phyloP scores from a whole-genome alignment of 805 yeast genomes.

The Teunomyces pallodes region DNA sequence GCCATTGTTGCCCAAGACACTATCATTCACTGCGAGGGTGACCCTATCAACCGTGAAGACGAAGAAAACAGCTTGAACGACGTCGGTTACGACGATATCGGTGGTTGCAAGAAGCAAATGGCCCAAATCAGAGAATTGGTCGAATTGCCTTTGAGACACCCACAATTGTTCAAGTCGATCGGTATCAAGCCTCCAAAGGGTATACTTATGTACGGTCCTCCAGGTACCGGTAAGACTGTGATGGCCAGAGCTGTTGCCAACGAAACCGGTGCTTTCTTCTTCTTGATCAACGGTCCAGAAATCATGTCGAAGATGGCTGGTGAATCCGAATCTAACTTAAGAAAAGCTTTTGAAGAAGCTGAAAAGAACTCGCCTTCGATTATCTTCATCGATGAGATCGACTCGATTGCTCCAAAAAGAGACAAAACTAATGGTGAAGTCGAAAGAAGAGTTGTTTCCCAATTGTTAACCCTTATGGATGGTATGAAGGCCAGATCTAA shows the following conservation, averaged over 20 bases:
- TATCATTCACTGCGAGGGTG: constrained; percentile 97
- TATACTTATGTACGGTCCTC: constrained; percentile 97
- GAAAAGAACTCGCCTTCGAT: constrained; percentile 98
- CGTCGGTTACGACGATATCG: constrained; percentile 98
- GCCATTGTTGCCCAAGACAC: constrained; percentile 99
- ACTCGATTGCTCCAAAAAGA: constrained; percentile 98
- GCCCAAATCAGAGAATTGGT: constrained; percentile 99
- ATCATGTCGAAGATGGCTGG: constrained; percentile 99
- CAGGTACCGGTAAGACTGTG: constrained; percentile 99
- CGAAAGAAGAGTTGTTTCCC: constrained; percentile 98
- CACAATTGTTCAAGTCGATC: constrained; percentile 94
- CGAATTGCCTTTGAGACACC: constrained; percentile 96
- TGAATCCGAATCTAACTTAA: constrained; percentile 93
- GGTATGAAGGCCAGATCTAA: constrained; percentile 99
- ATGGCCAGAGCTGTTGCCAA: constrained; percentile 99
- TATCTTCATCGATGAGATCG: constrained; percentile 97
- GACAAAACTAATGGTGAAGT: constrained; percentile 99
- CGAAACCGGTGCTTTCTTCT: constrained; percentile 98
- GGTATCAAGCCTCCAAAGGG: constrained; percentile 99
- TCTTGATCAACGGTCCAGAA: constrained; percentile 97
- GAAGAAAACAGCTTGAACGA: constrained; percentile 96
- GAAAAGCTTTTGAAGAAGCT: constrained; percentile 99
- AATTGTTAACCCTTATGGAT: constrained; percentile 95
- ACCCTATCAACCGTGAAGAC: constrained; percentile 96
- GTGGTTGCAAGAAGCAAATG: constrained; percentile 99